Conservation (phyloP, 768 basidiomycete species). For the Trametes gibbosa region DNA sequence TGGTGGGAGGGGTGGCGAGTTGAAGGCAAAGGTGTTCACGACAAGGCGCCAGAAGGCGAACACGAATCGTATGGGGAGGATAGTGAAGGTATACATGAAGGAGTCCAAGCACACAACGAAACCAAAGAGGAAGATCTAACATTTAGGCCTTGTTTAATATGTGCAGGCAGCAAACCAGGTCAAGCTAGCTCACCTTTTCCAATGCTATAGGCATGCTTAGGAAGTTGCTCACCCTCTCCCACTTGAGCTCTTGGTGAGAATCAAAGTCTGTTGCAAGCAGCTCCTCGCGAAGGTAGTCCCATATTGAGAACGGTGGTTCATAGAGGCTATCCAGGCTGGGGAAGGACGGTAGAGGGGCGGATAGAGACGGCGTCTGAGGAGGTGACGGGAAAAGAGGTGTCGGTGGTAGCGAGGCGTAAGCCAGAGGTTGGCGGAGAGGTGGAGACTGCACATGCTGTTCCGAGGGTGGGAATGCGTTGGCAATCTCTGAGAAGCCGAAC, state of each 20-base stretch:
- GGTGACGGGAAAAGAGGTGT: slow-evolving; percentile 62
- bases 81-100: slow-evolving; percentile 96
- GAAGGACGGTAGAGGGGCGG: slow-evolving; percentile 22
- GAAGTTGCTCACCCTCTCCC: slow-evolving; percentile 97
- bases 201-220: slow-evolving; percentile 87
- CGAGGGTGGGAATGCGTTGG: slow-evolving; percentile 8
- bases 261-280: slow-evolving; percentile 91
- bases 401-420: slow-evolving; percentile 72
- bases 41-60: slow-evolving; percentile 61
- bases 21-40: slow-evolving; percentile 46
- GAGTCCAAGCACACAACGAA: slow-evolving; percentile 93
- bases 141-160: neutral
- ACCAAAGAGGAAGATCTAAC: slow-evolving; percentile 87
- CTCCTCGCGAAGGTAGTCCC: slow-evolving; percentile 91
- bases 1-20: slow-evolving; percentile 61
- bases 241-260: slow-evolving; percentile 89
- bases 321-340: slow-evolving; percentile 20
- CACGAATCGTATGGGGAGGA: slow-evolving; percentile 85
- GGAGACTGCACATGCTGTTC: slow-evolving; percentile 7
- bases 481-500: slow-evolving; percentile 13
- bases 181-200: slow-evolving; percentile 65
- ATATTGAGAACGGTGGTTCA: slow-evolving; percentile 70
- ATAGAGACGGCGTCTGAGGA: slow-evolving; percentile 21
- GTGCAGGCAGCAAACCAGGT: neutral
- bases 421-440: slow-evolving; percentile 35